Percentiles rank a stretch among this genome's conserved stretches.
phyloP scores from a whole-genome alignment of 495 filamentous ascomycete genomes.

The Hypoxylon rickii region DNA sequence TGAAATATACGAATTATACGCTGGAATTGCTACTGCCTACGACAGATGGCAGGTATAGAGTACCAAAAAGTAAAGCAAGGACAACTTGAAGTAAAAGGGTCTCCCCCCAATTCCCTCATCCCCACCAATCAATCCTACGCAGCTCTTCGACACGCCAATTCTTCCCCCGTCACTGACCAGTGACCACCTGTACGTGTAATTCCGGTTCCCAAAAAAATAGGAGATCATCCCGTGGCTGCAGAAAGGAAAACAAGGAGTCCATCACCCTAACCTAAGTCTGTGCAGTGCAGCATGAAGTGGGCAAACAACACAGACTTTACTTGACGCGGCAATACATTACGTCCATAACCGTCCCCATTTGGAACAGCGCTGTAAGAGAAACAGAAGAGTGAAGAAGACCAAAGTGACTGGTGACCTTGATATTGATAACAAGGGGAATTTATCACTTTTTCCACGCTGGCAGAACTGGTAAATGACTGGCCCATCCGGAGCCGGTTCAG shows the following conservation, averaged over 20 bases:
- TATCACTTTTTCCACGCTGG: slow-evolving; percentile 25
- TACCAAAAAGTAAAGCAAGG: too few relatives aligned
- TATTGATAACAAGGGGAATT: too few relatives aligned
- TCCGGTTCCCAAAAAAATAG: slow-evolving; percentile 27
- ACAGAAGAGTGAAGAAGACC: not conserved
- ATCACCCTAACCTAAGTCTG: slow-evolving; percentile 27
- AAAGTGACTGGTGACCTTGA: slow-evolving; percentile 26
- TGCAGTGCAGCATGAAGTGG: slow-evolving; percentile 32
- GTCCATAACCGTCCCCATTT: too few relatives aligned
- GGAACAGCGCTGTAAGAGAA: not conserved
- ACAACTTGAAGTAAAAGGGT: not conserved
- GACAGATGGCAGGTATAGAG: too few relatives aligned
- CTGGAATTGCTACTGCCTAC: too few relatives aligned
- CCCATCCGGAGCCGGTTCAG: slow-evolving; percentile 32
- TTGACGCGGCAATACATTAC: not conserved
- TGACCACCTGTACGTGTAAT: slow-evolving; percentile 24
- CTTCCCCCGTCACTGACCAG: slow-evolving; percentile 17
- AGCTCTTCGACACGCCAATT: slow-evolving; percentile 34
- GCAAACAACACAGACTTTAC: slow-evolving; percentile 30
- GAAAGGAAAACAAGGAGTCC: slow-evolving; percentile 24
- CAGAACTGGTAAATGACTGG: slow-evolving; percentile 34
- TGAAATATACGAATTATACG: too few relatives aligned
- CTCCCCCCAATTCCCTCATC: not conserved
- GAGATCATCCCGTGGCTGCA: slow-evolving; percentile 34
- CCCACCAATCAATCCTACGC: slow-evolving; percentile 15